These are phyloP conservation scores for Aspergillus hortae DNA, from an alignment of 2,329 filamentous ascomycete genomes.

Conservation along the genomic window DNA sequence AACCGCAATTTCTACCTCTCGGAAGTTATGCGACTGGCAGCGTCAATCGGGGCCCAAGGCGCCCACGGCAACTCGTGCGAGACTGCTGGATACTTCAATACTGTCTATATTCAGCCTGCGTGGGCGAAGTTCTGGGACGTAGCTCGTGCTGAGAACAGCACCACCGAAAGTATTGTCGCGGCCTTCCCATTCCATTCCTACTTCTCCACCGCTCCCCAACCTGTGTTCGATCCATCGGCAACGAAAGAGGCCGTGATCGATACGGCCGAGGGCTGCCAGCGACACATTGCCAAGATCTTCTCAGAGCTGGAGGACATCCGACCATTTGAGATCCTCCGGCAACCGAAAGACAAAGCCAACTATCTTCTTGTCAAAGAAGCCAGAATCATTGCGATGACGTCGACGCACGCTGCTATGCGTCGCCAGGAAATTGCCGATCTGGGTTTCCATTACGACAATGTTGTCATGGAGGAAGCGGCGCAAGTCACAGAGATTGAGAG, in stretches of 20 bases:
- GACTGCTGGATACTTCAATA: conserved; percentile 94
- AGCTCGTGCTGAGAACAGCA: conserved; percentile 54
- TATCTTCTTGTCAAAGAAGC: conserved; percentile 94
- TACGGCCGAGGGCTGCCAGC: conserved; percentile 77
- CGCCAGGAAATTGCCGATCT: conserved; percentile 83
- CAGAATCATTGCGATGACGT: conserved; percentile 98
- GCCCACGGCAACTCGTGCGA: conserved; percentile 96
- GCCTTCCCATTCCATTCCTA: conserved; percentile 85
- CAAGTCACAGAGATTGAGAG: conserved; percentile 98
- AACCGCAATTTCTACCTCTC: conserved; percentile 73
- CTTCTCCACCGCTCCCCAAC: conserved; percentile 83
- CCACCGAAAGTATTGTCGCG: conserved; percentile 60
- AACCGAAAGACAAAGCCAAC: conserved; percentile 88
- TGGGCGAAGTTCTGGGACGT: conserved; percentile 81
- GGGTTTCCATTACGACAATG: conserved; percentile 97
- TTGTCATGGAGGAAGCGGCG: conserved; percentile 97
- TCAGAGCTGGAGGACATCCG: conserved; percentile 87
- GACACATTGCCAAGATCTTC: conserved; percentile 86
- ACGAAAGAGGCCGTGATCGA: conserved; percentile 68
- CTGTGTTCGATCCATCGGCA: conserved; percentile 68
- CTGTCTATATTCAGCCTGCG: conserved; percentile 80
- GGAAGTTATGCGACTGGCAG: conserved; percentile 82
- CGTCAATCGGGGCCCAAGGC: conserved; percentile 79
- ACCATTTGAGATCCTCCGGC: conserved; percentile 89
- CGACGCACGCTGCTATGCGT: conserved; percentile 93